Percentiles rank a stretch among this genome's conserved stretches.
These are phyloP conservation scores for Lindgomyces ingoldianus DNA, from an alignment of 495 filamentous ascomycete genomes.

Conservation along the genomic window DNA sequence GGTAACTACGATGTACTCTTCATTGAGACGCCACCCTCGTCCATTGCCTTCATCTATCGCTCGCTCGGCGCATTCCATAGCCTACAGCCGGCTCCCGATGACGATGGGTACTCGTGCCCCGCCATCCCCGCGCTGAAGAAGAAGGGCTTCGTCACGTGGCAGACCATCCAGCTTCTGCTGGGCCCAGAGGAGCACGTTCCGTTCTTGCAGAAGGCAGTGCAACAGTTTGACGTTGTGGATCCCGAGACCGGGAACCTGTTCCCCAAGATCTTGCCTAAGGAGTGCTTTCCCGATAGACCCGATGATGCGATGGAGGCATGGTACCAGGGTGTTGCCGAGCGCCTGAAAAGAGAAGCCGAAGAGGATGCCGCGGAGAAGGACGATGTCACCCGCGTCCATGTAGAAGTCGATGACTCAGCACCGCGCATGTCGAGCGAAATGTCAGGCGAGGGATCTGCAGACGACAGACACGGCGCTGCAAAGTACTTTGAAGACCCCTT, in stretches of 20 bases:
- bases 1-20: slow-evolving; percentile 91
- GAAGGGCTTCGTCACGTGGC: slow-evolving; percentile 88
- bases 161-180: slow-evolving; percentile 86
- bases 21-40: slow-evolving; percentile 67
- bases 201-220: slow-evolving; percentile 79
- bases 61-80: slow-evolving; percentile 76
- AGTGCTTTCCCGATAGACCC: slow-evolving; percentile 71
- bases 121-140: slow-evolving; percentile 78
- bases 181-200: slow-evolving; percentile 85
- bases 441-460: slow-evolving; percentile 39
- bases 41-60: slow-evolving; percentile 88
- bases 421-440: slow-evolving; percentile 34
- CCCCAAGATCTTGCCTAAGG: slow-evolving; percentile 72
- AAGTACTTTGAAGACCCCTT: slow-evolving; percentile 47
- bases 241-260: slow-evolving; percentile 71
- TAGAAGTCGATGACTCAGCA: slow-evolving; percentile 23
- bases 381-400: slow-evolving; percentile 26
- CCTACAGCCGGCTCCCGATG: slow-evolving; percentile 58
- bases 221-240: slow-evolving; percentile 70
- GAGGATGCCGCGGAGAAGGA: slow-evolving; percentile 32
- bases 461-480: slow-evolving; percentile 42
- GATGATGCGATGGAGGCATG: slow-evolving; percentile 79
- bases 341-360: slow-evolving; percentile 48
- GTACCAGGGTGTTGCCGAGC: slow-evolving; percentile 71
- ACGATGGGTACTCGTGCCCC: slow-evolving; percentile 71